These are phyloP conservation scores for Cajanus cajan DNA, from an alignment of 306 rosid genomes.

Conservation along the genomic window DNA sequence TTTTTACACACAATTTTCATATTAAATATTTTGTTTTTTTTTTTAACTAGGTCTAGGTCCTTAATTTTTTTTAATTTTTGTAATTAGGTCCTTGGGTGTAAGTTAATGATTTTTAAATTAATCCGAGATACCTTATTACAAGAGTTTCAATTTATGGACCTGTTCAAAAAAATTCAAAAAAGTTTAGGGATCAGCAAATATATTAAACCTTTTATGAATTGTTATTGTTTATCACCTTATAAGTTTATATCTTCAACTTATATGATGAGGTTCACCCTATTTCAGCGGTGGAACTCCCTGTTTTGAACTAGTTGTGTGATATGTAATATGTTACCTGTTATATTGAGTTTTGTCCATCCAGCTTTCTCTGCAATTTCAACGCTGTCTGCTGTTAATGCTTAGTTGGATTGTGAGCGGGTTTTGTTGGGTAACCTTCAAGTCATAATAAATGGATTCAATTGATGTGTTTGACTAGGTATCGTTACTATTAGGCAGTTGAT, in stretches of 20 bases:
- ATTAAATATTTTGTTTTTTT: no score
- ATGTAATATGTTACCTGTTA: background rate
- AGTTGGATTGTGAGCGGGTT: slow-evolving; percentile 8
- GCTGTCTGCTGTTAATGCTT: slow-evolving; percentile 17
- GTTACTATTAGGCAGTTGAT: background rate
- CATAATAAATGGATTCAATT: background rate
- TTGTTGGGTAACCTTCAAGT: slow-evolving; percentile 17
- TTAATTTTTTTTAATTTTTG: no score
- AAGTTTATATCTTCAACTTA: background rate
- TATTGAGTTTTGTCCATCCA: slow-evolving; percentile 9
- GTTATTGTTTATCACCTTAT: background rate
- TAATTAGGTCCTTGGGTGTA: no score
- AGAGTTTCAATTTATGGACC: no score
- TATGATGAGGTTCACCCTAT: slow-evolving; percentile 1
- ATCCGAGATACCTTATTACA: no score
- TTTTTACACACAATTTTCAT: no score
- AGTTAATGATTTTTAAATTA: no score
- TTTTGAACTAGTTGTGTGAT: slow-evolving; percentile 23
- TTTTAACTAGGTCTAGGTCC: no score
- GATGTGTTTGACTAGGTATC: background rate
- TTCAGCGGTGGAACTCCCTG: background rate
- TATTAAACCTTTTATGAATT: background rate
- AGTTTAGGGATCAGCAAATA: no score
- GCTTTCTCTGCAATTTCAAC: slow-evolving; percentile 10
- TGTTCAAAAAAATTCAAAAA: no score